Conservation (phyloP, 192 early-diverging fungal species). For the Endogone sp. region DNA sequence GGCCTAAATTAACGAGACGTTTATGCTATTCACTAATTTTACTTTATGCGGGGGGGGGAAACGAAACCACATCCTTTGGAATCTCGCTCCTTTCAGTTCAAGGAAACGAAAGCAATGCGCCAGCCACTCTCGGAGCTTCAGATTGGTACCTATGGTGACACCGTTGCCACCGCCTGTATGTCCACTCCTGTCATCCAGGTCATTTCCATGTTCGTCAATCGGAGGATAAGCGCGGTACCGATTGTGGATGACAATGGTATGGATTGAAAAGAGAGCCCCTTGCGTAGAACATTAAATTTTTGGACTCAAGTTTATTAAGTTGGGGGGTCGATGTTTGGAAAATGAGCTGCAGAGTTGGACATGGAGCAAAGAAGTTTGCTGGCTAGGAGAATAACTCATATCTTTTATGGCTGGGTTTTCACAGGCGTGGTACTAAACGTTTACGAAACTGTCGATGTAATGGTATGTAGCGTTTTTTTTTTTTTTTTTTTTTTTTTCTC, state of each 20-base stretch:
- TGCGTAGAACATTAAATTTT: neutral
- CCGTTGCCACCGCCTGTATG: constrained; percentile 76
- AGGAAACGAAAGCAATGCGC: constrained; percentile 56
- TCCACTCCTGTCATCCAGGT: constrained; percentile 84
- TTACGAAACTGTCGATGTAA: constrained; percentile 95
- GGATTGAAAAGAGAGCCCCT: neutral
- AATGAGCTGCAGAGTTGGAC: too few relatives aligned
- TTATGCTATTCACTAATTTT: too few relatives aligned
- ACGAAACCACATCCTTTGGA: neutral
- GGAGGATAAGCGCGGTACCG: constrained; percentile 88
- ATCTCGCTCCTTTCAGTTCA: constrained; percentile 31
- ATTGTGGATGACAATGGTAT: constrained; percentile 83
- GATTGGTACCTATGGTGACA: constrained; percentile 79
- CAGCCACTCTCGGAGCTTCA: constrained; percentile 72
- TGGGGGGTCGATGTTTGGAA: too few relatives aligned
- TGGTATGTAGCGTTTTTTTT: constrained; percentile 50
- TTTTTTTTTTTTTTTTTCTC: too few relatives aligned
- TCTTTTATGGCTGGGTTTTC: neutral
- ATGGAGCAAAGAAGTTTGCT: neutral
- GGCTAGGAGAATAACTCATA: neutral
- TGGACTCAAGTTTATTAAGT: too few relatives aligned
- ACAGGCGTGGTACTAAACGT: constrained; percentile 83
- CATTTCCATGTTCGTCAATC: constrained; percentile 88
- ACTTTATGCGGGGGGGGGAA: too few relatives aligned
- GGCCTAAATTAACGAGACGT: too few relatives aligned